Base-by-base conservation (phyloP, 1,284 basidiomycete species). In the Ganoderma boninense region DNA sequence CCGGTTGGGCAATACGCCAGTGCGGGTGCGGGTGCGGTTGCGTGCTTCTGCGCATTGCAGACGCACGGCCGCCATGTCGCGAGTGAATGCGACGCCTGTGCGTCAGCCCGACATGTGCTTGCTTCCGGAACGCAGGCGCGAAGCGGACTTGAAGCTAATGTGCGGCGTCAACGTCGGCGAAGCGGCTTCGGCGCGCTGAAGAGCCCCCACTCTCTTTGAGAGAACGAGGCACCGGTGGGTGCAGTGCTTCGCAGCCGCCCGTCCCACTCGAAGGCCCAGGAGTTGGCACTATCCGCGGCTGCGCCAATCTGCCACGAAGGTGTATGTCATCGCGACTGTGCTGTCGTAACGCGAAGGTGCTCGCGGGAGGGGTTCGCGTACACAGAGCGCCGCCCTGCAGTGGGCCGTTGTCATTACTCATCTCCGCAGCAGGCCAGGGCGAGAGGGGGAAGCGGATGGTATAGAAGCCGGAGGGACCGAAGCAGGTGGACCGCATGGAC, bases 401-500 rank as follows among this genome's bases (percentile, higher is more conserved):
- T 61, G 64, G 64, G 57, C 65, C 42, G 65, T 67, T 70, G 70
- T 62, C 70, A 72, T 76, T 71, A 72, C 69, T 76, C 75, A 76
- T 75, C 74, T 76, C 73, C 75, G 75, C 72, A 75, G 74, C 73
- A 74, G 65, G 66, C 65, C 70, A 71, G 73, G 69, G 70, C 68
- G 60, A 64, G 68, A 69, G 64, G 61, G 54, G 64, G 68, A 68
- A 52, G 72, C 71, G 73, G 74, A 64, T 68, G 70, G 71, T 70
- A 77, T 71, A 74, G 78, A 78, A 79, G 74, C 77, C 81, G 80
- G 82, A 67, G 74, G 75, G 79, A 69, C 79, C 72, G 73, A 73
- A 76, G 74, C 73, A 70, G 74, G 75, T 70, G 76, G 64, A 71
- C 79, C 81, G 81, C 82, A 80, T 81, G 81, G 80, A 71, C 75